Percentiles rank a stretch among this genome's conserved stretches.
These are phyloP conservation scores for Pittosporum tobira DNA, from an alignment of 129 eudicot species.

Conservation along the genomic window DNA sequence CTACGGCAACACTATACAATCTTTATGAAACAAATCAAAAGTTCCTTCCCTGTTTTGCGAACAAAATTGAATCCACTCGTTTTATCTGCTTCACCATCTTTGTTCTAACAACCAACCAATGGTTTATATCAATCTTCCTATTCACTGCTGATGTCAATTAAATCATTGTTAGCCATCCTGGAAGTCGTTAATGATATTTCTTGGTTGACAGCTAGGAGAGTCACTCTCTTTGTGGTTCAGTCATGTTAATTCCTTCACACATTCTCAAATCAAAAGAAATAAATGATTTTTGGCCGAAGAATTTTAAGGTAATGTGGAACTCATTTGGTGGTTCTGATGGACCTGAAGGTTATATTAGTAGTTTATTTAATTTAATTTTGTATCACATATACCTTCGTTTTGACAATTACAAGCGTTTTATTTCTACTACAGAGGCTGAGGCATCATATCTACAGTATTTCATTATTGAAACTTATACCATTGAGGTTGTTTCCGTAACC, in stretches of 20 bases:
- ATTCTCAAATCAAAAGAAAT: slow-evolving; percentile 57
- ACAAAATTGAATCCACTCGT: slow-evolving; percentile 64
- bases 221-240: slow-evolving; percentile 74
- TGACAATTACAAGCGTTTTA: slow-evolving; percentile 63
- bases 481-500: slow-evolving; percentile 31
- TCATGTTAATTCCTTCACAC: slow-evolving; percentile 36
- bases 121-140: slow-evolving; percentile 14
- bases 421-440: slow-evolving; percentile 38
- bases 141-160: slow-evolving; percentile 1
- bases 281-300: slow-evolving; percentile 56
- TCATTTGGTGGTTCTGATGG: background rate
- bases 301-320: slow-evolving; percentile 41
- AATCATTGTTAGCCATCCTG: background rate
- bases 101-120: slow-evolving; percentile 36
- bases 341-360: too few species aligned
- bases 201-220: slow-evolving; percentile 43
- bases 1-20: slow-evolving; percentile 47
- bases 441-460: slow-evolving; percentile 72
- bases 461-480: slow-evolving; percentile 54
- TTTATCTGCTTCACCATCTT: slow-evolving; percentile 62
- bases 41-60: slow-evolving; percentile 19
- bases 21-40: slow-evolving; percentile 52
- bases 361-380: background rate
- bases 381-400: slow-evolving; percentile 40
- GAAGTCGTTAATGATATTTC: slow-evolving; percentile 4